Conservation (phyloP, 805 yeast genomes). For the Wickerhamiella siamensis region DNA sequence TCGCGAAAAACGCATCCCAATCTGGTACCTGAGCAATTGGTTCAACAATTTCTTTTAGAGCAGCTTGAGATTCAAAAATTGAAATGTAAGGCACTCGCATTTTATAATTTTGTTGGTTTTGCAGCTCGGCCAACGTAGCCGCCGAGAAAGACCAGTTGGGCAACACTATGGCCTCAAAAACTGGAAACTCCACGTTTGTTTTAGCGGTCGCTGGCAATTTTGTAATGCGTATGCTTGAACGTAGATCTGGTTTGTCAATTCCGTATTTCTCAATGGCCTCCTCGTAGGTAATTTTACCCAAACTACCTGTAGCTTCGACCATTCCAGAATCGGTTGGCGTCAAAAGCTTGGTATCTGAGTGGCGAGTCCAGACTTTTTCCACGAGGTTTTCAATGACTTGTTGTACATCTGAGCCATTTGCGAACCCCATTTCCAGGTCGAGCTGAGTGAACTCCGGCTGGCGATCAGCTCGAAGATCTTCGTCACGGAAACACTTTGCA, state of each 20-base stretch:
- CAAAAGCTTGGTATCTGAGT: constrained; percentile 25
- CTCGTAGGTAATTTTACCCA: constrained; percentile 35
- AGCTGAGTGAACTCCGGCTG: constrained; percentile 97
- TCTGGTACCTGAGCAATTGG: constrained; percentile 5
- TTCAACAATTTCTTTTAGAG: constrained; percentile 5
- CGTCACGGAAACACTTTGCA: constrained; percentile 92
- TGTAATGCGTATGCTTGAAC: constrained; percentile 36
- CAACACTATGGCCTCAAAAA: constrained; percentile 55
- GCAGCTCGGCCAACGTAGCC: not conserved
- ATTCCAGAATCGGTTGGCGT: constrained; percentile 20
- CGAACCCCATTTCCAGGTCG: constrained; percentile 89
- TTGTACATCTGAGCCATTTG: constrained; percentile 53
- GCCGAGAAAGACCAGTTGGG: not conserved
- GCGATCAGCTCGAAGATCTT: constrained; percentile 84
- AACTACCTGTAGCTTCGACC: constrained; percentile 1
- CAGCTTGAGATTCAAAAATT: constrained; percentile 3
- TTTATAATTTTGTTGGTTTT: not conserved
- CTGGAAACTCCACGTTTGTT: constrained; percentile 38
- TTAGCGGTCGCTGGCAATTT: constrained; percentile 32
- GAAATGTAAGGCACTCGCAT: constrained; percentile 4
- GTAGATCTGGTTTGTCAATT: constrained; percentile 86
- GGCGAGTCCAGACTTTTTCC: constrained; percentile 38
- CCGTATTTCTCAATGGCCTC: constrained; percentile 68
- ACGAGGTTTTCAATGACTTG: constrained; percentile 46
- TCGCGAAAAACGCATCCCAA: constrained; percentile 7